Evolutionary conservation across 768 basidiomycete species (phyloP).

Genomic region (Rhodotorula graminis): DNA sequence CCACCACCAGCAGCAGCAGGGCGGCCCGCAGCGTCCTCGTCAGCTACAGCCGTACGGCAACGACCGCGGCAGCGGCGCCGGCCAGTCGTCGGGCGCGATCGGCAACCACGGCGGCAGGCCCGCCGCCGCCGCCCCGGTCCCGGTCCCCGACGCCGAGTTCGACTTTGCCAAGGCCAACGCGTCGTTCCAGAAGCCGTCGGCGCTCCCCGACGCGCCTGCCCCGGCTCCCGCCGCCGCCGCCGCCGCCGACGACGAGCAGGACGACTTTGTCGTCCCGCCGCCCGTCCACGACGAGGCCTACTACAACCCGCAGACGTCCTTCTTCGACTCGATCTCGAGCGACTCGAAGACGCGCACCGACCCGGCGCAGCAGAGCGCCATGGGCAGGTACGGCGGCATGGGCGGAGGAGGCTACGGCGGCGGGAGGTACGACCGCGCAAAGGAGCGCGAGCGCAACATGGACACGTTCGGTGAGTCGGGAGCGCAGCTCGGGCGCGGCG

Average conservation of each 20-base stretch:
- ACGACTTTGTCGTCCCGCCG: slow-evolving; percentile 33
- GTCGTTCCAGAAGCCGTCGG: slow-evolving; percentile 41
- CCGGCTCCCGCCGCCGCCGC: neutral
- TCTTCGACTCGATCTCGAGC: slow-evolving; percentile 45
- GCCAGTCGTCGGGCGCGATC: neutral
- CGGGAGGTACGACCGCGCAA: slow-evolving; percentile 37
- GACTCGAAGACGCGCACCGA: slow-evolving; percentile 40
- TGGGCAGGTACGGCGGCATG: slow-evolving; percentile 16
- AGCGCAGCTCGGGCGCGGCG: slow-evolving; percentile 16
- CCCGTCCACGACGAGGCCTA: slow-evolving; percentile 16
- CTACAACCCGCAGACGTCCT: slow-evolving; percentile 43
- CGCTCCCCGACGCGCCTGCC: neutral
- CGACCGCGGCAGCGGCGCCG: too few species aligned
- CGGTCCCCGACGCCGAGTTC: slow-evolving; percentile 40
- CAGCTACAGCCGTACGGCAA: slow-evolving; percentile 20
- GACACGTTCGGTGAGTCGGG: slow-evolving; percentile 44
- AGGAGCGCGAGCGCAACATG: slow-evolving; percentile 41
- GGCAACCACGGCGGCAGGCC: neutral
- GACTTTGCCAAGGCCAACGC: slow-evolving; percentile 44
- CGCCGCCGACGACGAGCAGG: neutral
- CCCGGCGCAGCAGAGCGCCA: slow-evolving; percentile 5
- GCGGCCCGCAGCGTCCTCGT: neutral
- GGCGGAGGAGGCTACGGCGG: slow-evolving; percentile 27
- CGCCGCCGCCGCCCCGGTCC: neutral
- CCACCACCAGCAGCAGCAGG: neutral